phyloP scores from a whole-genome alignment of 1,139 yeast species.

The Kodamaea ohmeri region DNA sequence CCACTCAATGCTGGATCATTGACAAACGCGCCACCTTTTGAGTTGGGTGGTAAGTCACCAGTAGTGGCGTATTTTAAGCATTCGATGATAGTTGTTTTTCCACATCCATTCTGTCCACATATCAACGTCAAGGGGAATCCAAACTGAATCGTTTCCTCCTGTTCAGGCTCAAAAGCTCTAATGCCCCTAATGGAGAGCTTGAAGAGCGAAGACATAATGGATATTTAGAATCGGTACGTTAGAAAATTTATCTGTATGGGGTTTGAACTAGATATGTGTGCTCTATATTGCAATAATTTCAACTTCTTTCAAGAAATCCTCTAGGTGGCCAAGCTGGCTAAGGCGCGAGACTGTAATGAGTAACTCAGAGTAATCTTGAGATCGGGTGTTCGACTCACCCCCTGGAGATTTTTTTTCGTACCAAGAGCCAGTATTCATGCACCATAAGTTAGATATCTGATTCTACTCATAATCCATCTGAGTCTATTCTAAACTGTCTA shows the following conservation, averaged over 20 bases:
- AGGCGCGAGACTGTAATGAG: slow-evolving; percentile 78
- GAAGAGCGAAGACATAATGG: slow-evolving; percentile 62
- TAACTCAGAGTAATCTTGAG: slow-evolving; percentile 59
- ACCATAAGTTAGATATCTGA: too few relatives aligned
- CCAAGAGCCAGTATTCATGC: background rate
- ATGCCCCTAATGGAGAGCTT: slow-evolving; percentile 88
- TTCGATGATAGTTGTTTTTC: slow-evolving; percentile 97
- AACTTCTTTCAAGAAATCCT: slow-evolving; percentile 27
- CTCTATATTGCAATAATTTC: background rate
- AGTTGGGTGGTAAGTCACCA: slow-evolving; percentile 93
- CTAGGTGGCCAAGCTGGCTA: slow-evolving; percentile 80
- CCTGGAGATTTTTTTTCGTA: slow-evolving; percentile 59
- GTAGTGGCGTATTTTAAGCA: slow-evolving; percentile 93
- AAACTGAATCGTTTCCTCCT: slow-evolving; percentile 83
- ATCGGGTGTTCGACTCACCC: slow-evolving; percentile 87
- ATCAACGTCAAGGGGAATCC: slow-evolving; percentile 89
- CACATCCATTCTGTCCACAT: slow-evolving; percentile 96
- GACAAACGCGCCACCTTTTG: slow-evolving; percentile 94
- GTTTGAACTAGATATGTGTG: too few relatives aligned
- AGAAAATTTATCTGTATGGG: too few relatives aligned
- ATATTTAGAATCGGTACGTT: background rate
- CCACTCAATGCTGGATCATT: slow-evolving; percentile 88
- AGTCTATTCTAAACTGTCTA: too few relatives aligned
- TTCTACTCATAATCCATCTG: too few relatives aligned
- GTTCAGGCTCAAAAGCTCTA: slow-evolving; percentile 81